Evolutionary conservation across 441 rosid species (phyloP), one percentile per base, ranked within the genome.

Genomic region (Adansonia madagascariensis): DNA sequence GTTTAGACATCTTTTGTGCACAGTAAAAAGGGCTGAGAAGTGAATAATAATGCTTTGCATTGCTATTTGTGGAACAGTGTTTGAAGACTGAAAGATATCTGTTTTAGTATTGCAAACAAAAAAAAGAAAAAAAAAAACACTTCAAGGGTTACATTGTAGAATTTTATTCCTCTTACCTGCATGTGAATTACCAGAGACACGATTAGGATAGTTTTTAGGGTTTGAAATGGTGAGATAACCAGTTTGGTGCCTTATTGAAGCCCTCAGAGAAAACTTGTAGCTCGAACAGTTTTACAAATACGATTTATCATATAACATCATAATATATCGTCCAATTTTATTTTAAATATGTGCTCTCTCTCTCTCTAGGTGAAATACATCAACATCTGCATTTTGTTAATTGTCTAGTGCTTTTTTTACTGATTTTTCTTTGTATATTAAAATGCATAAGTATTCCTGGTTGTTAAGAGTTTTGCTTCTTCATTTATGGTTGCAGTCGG

Each of bases 401-500:
- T 46, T 11, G 10, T 72, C 56, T 55, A 10, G 17, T 12, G 47
- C 47, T 69, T 24, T 22, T 57, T 57, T 18, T 18, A 18, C 62
- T 3, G 31, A 56, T 56, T 56, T 35, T 56, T 18, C 9, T 8
- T 17, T 56, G 24, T 6, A n/a, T 17, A 56, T 17, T 56, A 17
- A 8, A 6, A 46, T 11, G 11, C 47, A 1, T 22, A 68, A 14
- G 43, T 18, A 11, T 68, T 22, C 18, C 9, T 39, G n/a, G 44
- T 61, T 49, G 46, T 35, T 52, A 59, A 12, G 39, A 20, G 49
- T 17, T 66, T 53, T 60, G 66, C 56, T 62, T 73, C 71, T 31
- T 81, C 49, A 39, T 56, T 50, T 74, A 11, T 75, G 76, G 56
- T 73, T 82, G 86, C 80, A 94, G 98, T 88, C 97, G 0, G 98